Conservation (phyloP, 305 asterid species). For the Ilex paraguariensis region DNA sequence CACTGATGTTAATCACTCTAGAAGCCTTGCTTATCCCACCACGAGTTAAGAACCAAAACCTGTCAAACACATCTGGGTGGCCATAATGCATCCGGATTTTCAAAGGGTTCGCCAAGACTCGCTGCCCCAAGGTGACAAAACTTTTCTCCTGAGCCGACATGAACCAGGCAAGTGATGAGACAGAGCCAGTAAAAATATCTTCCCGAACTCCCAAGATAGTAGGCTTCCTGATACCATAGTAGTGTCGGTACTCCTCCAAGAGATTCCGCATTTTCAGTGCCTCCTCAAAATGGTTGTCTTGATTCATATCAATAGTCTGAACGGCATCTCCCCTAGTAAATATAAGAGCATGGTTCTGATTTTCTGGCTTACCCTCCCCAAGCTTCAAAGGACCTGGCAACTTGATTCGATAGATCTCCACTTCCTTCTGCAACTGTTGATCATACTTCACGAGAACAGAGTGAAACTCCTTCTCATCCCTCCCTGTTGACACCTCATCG, state of each 20-base stretch:
- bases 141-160: constrained; percentile 96
- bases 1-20: constrained; percentile 85
- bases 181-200: constrained; percentile 90
- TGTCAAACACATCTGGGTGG: constrained; percentile 92
- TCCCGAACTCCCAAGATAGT: constrained; percentile 92
- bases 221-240: constrained; percentile 81
- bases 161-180: constrained; percentile 96
- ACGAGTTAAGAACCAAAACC: constrained; percentile 90
- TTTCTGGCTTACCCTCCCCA: constrained; percentile 98
- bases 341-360: constrained; percentile 92
- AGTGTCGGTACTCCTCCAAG: constrained; percentile 68
- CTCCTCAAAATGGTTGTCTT: constrained; percentile 94
- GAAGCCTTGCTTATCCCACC: constrained; percentile 99
- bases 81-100: constrained; percentile 97
- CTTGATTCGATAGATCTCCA: constrained; percentile 92
- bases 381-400: constrained; percentile 94
- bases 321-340: constrained; percentile 96
- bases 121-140: constrained; percentile 94
- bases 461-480: constrained; percentile 66
- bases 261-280: constrained; percentile 95
- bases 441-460: constrained; percentile 92
- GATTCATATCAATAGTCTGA: constrained; percentile 98
- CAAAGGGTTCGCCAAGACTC: constrained; percentile 91
- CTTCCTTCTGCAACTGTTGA: constrained; percentile 62
- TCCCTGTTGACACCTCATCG: constrained; percentile 82